Evolutionary conservation across 768 basidiomycete genomes (phyloP).

Genomic region (Pulveroboletus ravenelii): DNA sequence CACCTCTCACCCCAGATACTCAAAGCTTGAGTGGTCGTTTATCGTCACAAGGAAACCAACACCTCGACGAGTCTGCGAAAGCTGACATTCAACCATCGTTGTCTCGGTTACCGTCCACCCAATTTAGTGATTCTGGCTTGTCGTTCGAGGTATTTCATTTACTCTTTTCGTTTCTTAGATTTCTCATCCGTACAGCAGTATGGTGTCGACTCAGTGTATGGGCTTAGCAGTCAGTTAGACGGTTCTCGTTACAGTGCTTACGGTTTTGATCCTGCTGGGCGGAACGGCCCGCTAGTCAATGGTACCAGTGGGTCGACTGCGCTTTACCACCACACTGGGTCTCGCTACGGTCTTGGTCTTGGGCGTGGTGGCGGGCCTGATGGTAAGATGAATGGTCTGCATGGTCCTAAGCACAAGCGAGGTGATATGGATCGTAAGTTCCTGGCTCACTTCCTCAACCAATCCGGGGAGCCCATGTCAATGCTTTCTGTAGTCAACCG

Average conservation of each 20-base stretch:
- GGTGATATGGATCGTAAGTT: slow-evolving; percentile 90
- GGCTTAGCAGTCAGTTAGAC: slow-evolving; percentile 47
- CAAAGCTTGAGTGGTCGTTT: slow-evolving; percentile 63
- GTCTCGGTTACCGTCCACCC: slow-evolving; percentile 56
- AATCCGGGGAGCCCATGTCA: not conserved
- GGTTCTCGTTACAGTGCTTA: slow-evolving; percentile 53
- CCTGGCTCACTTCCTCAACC: slow-evolving; percentile 14
- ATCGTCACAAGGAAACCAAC: slow-evolving; percentile 40
- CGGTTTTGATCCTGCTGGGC: slow-evolving; percentile 47
- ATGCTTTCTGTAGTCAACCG: slow-evolving; percentile 67
- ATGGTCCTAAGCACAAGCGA: slow-evolving; percentile 92
- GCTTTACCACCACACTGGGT: slow-evolving; percentile 70
- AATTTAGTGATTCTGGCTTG: slow-evolving; percentile 53
- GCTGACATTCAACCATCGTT: slow-evolving; percentile 67
- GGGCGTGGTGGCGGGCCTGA: slow-evolving; percentile 56
- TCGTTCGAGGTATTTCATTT: slow-evolving; percentile 49
- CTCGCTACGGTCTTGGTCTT: slow-evolving; percentile 69
- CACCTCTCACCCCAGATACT: slow-evolving; percentile 57
- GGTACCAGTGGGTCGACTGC: slow-evolving; percentile 64
- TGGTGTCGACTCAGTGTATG: slow-evolving; percentile 49
- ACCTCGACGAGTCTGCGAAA: slow-evolving; percentile 47
- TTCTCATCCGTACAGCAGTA: slow-evolving; percentile 41
- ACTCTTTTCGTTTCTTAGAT: slow-evolving; percentile 1
- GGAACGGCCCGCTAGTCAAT: slow-evolving; percentile 32
- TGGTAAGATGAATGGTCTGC: slow-evolving; percentile 83